Base-by-base conservation (phyloP, 805 yeast species). In the Ogataea thermomethanolica region DNA sequence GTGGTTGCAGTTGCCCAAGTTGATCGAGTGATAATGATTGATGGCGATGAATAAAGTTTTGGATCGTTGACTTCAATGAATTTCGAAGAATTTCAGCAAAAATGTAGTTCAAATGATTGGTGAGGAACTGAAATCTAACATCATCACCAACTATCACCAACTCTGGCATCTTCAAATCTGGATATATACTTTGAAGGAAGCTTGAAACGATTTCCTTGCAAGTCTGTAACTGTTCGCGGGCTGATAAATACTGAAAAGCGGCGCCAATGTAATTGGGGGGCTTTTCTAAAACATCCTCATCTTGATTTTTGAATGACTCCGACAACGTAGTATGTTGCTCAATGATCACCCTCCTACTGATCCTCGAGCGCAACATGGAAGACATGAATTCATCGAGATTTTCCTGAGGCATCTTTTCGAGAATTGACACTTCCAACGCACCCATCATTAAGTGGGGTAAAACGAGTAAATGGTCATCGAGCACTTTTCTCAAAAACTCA, bases 401-500 rank as follows among this genome's bases (percentile, higher is more conserved):
- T 2, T 68, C 62, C 43, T 77, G 80, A 3, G 88, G 81, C 54
- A 84, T 71, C 28, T 67, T 64, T 37, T 70, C 61, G 34, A 82
- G 57, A 26, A 82, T 78, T 10, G 84, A 76, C 46, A 81, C 81
- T 54, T 91, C 97, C 33, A 89, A 66, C 1, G 95, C 88, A 1
- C 98, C 98, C 89, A 89, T 85, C 71, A 91, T 84, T 44, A 90
- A 68, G 59, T 90, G 91, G 1, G 97, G 93, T 44, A 91, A 69
- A 47, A 88, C 85, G 39, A 83, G 67, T 35, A 88, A 72, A 63
- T 91, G 96, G 53, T 81, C 84, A 59, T 83, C 88, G 50, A 91
- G 66, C 46, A 89, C 74, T 24, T 73, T 68, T 21, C 76, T 71
- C 41, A 90, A 65, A 38, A 78, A 73, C 20, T 68, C 67, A 56